These are phyloP conservation scores for Xenoacremonium recifei DNA, from an alignment of 2,329 filamentous ascomycete species.

Conservation along the genomic window DNA sequence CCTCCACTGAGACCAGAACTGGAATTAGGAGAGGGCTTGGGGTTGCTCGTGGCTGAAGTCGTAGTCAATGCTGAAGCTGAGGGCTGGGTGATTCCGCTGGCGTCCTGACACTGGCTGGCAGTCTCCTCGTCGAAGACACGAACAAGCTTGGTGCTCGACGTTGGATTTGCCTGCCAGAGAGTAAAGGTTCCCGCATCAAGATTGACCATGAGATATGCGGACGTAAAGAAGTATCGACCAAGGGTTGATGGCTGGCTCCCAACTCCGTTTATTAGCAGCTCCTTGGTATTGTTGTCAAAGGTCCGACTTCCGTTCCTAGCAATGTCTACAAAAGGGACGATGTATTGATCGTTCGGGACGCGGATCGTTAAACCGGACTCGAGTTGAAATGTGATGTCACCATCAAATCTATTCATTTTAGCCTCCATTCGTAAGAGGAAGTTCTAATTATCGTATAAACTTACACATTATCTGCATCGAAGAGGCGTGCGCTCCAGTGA, in stretches of 20 bases:
- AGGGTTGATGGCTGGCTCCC: conserved; percentile 21
- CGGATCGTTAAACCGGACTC: conserved; percentile 26
- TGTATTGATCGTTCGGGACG: conserved; percentile 28
- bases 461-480: conserved; percentile 13
- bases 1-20: conserved; percentile 2
- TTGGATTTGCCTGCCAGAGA: conserved; percentile 33
- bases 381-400: conserved; percentile 29
- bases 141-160: conserved; percentile 8
- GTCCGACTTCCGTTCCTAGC: conserved; percentile 23
- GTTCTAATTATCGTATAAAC: no score
- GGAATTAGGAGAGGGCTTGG: neutral
- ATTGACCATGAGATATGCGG: conserved; percentile 36
- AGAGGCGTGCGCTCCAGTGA: conserved; percentile 15
- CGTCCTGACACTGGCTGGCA: conserved; percentile 3
- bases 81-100: conserved; percentile 11
- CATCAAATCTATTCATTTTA: conserved; percentile 17
- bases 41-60: neutral
- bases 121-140: conserved; percentile 11
- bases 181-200: conserved; percentile 32
- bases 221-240: conserved; percentile 33
- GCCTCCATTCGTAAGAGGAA: no score
- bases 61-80: neutral
- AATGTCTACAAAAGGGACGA: conserved; percentile 27
- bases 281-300: conserved; percentile 11
- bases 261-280: conserved; percentile 24